These are phyloP conservation scores for Paecilomyces sp. DNA, from an alignment of 2,329 filamentous ascomycete species.

Conservation along the genomic window DNA sequence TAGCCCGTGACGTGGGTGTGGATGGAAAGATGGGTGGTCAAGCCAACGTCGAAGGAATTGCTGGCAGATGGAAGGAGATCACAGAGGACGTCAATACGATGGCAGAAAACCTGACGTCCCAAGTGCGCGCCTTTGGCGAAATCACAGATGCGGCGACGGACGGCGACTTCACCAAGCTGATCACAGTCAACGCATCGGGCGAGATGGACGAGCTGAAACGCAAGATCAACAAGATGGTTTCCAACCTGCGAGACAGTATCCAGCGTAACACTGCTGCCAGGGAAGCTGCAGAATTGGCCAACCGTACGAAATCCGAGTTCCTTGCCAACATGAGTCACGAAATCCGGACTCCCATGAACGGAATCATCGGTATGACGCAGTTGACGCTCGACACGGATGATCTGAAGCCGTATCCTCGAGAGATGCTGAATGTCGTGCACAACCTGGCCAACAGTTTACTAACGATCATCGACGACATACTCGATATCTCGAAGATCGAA, in stretches of 20 bases:
- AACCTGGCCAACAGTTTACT: constrained; percentile 87
- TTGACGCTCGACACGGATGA: constrained; percentile 87
- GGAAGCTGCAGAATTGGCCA: constrained; percentile 86
- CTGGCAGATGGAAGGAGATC: constrained; percentile 93
- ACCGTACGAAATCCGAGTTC: constrained; percentile 95
- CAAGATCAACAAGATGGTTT: constrained; percentile 98
- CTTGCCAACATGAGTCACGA: constrained; percentile 97
- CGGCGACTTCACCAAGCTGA: constrained; percentile 88
- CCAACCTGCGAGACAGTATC: constrained; percentile 84
- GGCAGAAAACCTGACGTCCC: constrained; percentile 76
- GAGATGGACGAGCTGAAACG: constrained; percentile 97
- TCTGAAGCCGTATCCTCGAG: constrained; percentile 81
- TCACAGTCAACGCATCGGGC: constrained; percentile 88
- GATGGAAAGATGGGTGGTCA: constrained; percentile 98
- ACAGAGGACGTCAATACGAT: constrained; percentile 92
- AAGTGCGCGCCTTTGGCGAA: constrained; percentile 91
- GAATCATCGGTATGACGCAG: constrained; percentile 93
- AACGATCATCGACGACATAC: constrained; percentile 80
- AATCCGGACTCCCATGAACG: constrained; percentile 92
- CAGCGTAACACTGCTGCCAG: constrained; percentile 89
- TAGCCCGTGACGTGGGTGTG: constrained; percentile 89
- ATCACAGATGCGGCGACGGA: constrained; percentile 92
- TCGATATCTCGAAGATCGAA: constrained; percentile 67
- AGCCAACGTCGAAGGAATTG: constrained; percentile 80
- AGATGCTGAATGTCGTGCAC: constrained; percentile 96